A percentile compares a stretch with the other conserved stretches of the same genome.
Conservation (phyloP, 2,329 filamentous ascomycete species). For the Coniochaeta pulveracea region DNA sequence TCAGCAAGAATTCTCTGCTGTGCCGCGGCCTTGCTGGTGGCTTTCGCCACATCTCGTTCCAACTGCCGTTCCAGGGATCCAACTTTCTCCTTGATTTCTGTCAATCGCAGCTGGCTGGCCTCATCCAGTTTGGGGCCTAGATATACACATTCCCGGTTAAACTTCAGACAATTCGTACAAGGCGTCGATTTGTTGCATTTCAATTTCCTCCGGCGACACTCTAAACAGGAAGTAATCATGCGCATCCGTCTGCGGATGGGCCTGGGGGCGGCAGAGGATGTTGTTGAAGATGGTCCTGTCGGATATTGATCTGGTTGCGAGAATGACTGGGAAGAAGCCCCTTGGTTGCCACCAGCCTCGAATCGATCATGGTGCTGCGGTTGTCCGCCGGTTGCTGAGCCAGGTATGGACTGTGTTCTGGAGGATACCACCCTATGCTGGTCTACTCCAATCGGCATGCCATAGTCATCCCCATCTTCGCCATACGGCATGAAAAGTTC, state of each 20-base stretch:
- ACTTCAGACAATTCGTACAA: constrained; percentile 54
- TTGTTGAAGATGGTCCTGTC: constrained; percentile 2
- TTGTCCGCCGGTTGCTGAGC: too few relatives aligned
- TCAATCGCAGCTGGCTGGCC: constrained; percentile 56
- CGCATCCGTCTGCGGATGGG: constrained; percentile 49
- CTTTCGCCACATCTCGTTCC: constrained; percentile 54
- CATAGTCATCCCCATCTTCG: too few relatives aligned
- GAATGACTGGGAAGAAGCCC: too few relatives aligned
- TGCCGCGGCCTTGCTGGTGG: constrained; percentile 16
- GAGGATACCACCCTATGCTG: too few relatives aligned
- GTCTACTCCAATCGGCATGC: too few relatives aligned
- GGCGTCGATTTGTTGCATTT: constrained; percentile 67
- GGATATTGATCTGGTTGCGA: too few relatives aligned
- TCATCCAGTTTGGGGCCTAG: constrained; percentile 58
- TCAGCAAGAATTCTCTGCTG: constrained; percentile 32
- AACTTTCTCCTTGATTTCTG: constrained; percentile 71
- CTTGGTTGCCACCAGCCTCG: too few relatives aligned
- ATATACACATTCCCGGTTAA: constrained; percentile 46
- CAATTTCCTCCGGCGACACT: constrained; percentile 64
- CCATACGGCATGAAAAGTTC: too few relatives aligned
- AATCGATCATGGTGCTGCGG: too few relatives aligned
- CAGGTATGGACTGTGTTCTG: too few relatives aligned
- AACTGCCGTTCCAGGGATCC: constrained; percentile 58
- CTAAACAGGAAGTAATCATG: constrained; percentile 58
- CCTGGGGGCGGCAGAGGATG: constrained; percentile 14